Evolutionary conservation across 305 asterid species (phyloP), one percentile per base, ranked within the genome.

Genomic region (Stenogyne calaminthoides): DNA sequence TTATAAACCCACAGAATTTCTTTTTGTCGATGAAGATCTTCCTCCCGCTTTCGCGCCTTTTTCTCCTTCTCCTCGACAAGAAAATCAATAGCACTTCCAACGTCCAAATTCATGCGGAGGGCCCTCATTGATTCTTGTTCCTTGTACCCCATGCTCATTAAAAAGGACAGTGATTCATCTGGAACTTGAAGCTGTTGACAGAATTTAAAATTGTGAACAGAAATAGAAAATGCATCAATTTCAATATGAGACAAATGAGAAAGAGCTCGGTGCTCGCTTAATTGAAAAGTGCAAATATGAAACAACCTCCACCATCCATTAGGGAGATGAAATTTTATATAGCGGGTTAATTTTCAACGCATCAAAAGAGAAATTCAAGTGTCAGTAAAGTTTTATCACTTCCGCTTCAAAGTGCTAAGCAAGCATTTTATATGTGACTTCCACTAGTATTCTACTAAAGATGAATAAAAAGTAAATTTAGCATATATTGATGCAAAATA

Each of bases 91-190:
- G 99, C 95, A 59, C 83, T 82, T 69, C 88, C 88, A 49, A 88
- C 84, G 77, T 90, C 93, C 84, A 90, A 89, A 75, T 77, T 88
- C 90, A 95, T 86, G 77, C 98, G 91, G 51, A 95, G 92, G 14
- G 99, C 98, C 78, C 95, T 92, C 83, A 86, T 95, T 75, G 97
- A 89, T 80, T 84, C 84, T 54, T 65, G 82, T 80, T 85, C 96
- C 77, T 83, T 88, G 68, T 88, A 92, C 12, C 97, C 99, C 99
- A 95, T 90, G 82, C 88, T 79, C 88, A 88, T 76, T 66, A 95
- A 75, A 59, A 89, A 64, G 8, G 93, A 87, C 73, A 95, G 81
- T 58, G 89, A 70, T 76, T 95, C 97, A 82, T 95, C 97, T 60
- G 97, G 88, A 71, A 95, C 90, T 84, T 92, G 96, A 78, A 95